phyloP scores from a whole-genome alignment of 345 rosid species.

The Eutrema yunnanense region DNA sequence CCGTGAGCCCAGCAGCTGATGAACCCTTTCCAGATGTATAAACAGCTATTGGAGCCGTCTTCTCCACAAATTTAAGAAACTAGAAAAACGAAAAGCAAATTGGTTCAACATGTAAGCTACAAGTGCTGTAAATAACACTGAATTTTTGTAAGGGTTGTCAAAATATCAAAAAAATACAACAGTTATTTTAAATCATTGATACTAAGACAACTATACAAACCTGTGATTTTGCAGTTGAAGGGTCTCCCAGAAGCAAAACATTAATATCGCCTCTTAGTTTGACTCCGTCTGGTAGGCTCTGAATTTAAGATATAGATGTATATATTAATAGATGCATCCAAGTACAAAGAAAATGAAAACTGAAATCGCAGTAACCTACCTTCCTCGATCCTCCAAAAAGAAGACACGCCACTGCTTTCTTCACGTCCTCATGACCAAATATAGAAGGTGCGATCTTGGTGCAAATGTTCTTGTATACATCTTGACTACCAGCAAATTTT shows the following conservation, averaged over 20 bases:
- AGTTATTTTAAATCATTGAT: background rate
- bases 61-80: slow-evolving; percentile 97
- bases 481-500: slow-evolving; percentile 59
- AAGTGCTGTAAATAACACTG: background rate
- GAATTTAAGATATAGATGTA: background rate
- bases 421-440: slow-evolving; percentile 86
- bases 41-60: slow-evolving; percentile 95
- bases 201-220: slow-evolving; percentile 27
- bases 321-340: slow-evolving; percentile 4
- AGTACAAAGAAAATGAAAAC: background rate
- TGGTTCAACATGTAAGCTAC: background rate
- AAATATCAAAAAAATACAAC: background rate
- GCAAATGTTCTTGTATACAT: slow-evolving; percentile 55
- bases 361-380: slow-evolving; percentile 30
- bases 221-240: slow-evolving; percentile 98
- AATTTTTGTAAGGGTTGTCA: background rate
- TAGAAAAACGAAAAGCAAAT: slow-evolving; percentile 10
- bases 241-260: slow-evolving; percentile 90
- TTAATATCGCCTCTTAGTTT: slow-evolving; percentile 94
- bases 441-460: slow-evolving; percentile 92
- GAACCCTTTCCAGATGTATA: slow-evolving; percentile 98
- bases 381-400: slow-evolving; percentile 96
- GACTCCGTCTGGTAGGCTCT: slow-evolving; percentile 91
- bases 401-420: slow-evolving; percentile 90
- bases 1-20: slow-evolving; percentile 98